Conservation (phyloP, 805 yeast species). For the Yamadazyma sp. region DNA sequence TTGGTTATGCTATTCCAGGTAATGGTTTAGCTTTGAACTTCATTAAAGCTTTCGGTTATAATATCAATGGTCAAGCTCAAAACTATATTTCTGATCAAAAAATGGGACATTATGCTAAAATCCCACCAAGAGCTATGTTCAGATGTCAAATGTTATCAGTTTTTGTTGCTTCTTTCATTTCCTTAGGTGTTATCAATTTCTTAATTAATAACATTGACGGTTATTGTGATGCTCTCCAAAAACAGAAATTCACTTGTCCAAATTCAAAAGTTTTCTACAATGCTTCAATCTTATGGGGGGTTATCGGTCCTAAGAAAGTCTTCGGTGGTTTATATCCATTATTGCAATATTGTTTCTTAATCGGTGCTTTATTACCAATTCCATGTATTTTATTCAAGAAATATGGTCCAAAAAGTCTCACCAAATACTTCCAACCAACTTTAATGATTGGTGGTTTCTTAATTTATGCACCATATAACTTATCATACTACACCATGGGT, state of each 20-base stretch:
- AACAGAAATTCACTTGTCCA: constrained; percentile 42
- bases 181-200: constrained; percentile 27
- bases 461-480: constrained; percentile 30
- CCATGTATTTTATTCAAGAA: constrained; percentile 21
- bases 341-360: constrained; percentile 31
- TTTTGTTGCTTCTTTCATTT: constrained; percentile 21
- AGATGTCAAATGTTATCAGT: constrained; percentile 29
- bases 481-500: constrained; percentile 28
- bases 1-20: constrained; percentile 38
- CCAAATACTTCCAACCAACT: constrained; percentile 32
- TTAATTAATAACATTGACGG: constrained; percentile 24
- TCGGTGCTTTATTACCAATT: constrained; percentile 27
- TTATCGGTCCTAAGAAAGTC: constrained; percentile 47
- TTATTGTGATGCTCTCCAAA: constrained; percentile 41
- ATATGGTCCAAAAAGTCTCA: constrained; percentile 17
- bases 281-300: constrained; percentile 65
- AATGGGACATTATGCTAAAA: constrained; percentile 58
- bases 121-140: constrained; percentile 59
- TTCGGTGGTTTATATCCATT: constrained; percentile 32
- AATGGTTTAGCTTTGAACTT: constrained; percentile 38
- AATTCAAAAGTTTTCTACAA: constrained; percentile 37
- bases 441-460: constrained; percentile 31
- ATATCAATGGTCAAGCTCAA: constrained; percentile 56
- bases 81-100: constrained; percentile 55
- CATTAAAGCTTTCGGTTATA: constrained; percentile 58